Percentiles rank a stretch among this genome's conserved stretches.
These are phyloP conservation scores for Lachnellula suecica DNA, from an alignment of 2,329 filamentous ascomycete species.

Conservation along the genomic window DNA sequence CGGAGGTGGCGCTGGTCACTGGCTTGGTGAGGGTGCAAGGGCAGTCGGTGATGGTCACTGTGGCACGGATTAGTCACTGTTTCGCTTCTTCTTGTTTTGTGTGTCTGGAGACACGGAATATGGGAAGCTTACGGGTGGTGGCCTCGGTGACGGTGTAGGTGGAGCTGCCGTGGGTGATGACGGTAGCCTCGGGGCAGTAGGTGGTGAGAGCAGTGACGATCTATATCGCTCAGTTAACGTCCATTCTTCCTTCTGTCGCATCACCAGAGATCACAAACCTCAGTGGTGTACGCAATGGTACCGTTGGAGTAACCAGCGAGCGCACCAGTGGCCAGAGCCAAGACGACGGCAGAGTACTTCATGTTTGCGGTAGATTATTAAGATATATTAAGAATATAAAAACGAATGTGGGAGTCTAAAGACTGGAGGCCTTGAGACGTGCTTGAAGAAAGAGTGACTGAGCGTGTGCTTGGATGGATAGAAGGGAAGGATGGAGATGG, in stretches of 20 bases:
- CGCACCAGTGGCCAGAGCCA: constrained; percentile 35
- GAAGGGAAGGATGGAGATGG: not conserved
- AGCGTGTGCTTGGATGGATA: not conserved
- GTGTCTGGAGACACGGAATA: not conserved
- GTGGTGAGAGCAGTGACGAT: constrained; percentile 46
- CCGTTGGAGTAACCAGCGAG: not conserved
- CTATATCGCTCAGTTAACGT: constrained; percentile 47
- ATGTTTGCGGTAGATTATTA: constrained; percentile 50
- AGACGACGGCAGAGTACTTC: constrained; percentile 58
- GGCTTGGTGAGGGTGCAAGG: constrained; percentile 21
- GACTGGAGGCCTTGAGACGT: too few relatives aligned
- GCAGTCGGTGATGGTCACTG: constrained; percentile 32
- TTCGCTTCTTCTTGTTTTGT: not conserved
- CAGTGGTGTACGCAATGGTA: too few relatives aligned
- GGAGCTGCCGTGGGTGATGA: constrained; percentile 14
- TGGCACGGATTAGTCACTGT: not conserved
- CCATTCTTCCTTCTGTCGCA: too few relatives aligned
- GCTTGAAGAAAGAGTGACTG: not conserved
- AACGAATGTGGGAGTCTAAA: constrained; percentile 36
- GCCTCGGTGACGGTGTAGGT: constrained; percentile 64
- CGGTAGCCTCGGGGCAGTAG: constrained; percentile 37
- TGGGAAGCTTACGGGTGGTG: constrained; percentile 32
- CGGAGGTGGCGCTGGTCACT: not conserved
- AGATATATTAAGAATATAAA: not conserved
- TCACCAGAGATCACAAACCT: too few relatives aligned